Evolutionary conservation across 257 asterid species (phyloP).

Genomic region (Solanum ossicruentum): DNA sequence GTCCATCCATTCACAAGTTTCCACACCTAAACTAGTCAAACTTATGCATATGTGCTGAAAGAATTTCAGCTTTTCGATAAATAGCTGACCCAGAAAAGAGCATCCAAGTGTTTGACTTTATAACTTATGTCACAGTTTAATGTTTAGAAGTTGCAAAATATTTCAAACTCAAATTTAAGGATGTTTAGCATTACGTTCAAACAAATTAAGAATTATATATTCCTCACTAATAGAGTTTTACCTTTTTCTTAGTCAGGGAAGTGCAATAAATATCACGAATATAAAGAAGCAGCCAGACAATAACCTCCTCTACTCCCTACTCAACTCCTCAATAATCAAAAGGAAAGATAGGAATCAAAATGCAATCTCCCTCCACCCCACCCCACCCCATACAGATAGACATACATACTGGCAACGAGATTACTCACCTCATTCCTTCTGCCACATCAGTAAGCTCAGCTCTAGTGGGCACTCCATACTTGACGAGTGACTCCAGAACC

Average conservation of each 20-base stretch:
- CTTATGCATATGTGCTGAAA: not conserved
- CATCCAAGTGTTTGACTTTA: not conserved
- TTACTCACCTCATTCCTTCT: constrained; percentile 48
- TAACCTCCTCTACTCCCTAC: not conserved
- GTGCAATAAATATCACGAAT: not conserved
- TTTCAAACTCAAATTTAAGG: not conserved
- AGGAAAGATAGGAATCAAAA: not conserved
- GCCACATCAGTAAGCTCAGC: constrained; percentile 67
- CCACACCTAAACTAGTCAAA: not conserved
- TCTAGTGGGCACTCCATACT: constrained; percentile 51
- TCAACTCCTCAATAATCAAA: not conserved
- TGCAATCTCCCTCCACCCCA: not conserved
- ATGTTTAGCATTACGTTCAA: not conserved
- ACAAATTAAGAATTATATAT: not conserved
- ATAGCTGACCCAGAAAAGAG: not conserved
- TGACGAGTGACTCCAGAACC: constrained; percentile 57
- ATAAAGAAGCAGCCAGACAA: not conserved
- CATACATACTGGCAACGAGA: not conserved
- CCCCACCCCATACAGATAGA: not conserved
- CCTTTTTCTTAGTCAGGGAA: not conserved
- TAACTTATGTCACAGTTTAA: not conserved
- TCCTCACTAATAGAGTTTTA: not conserved
- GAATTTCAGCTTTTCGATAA: not conserved
- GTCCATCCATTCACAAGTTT: not conserved
- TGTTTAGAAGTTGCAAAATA: not conserved